Evolutionary conservation across 2,329 filamentous ascomycete species (phyloP), one percentile per base, ranked within the genome.

Genomic region (Knufia fluminis): DNA sequence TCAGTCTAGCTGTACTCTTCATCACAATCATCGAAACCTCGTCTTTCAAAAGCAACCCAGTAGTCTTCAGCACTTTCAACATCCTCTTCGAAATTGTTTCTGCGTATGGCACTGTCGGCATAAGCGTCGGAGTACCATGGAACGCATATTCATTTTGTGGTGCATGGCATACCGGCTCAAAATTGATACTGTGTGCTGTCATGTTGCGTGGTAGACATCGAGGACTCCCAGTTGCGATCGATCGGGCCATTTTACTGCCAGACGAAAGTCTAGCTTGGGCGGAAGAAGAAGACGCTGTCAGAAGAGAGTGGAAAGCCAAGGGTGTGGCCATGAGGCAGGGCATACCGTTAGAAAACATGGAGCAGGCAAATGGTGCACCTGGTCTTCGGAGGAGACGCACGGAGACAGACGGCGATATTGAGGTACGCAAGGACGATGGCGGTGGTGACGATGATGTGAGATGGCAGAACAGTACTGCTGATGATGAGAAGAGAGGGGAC

Each of bases 11-110:
- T 79, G 49, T 79, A 78, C 46, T 64, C 72, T 1, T 16, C 7
- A 7, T 16, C 16, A 16, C 33, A 17, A 16, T 16, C 4, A 8
- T 16, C n/a, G n/a, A 7, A 8, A 7, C 33, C 6, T 16, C 33
- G 6, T 16, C 6, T 7, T 16, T 16, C 6, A 36, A 7, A 36
- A 58, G 61, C 3, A 71, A 79, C 47, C 77, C 78, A 0, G 64
- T 73, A 61, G 35, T 57, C 8, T 82, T 74, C 60, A 75, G 74
- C 17, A 73, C 79, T 3, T 82, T 82, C 61, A 81, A 79, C 55
- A 71, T 82, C 49, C 63, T 71, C 17, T 71, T 71, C 50, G 69
- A 71, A 46, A 64, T 66, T 16, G 64, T 71, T 16, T 69, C 66
- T n/a, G 69, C 63, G 51, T 69, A 61, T 48, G 52, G 52, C 8